Percentiles rank a stretch among this genome's conserved stretches.
These are phyloP conservation scores for Fragaria nilgerrensis DNA, from an alignment of 306 rosid genomes.

Conservation along the genomic window DNA sequence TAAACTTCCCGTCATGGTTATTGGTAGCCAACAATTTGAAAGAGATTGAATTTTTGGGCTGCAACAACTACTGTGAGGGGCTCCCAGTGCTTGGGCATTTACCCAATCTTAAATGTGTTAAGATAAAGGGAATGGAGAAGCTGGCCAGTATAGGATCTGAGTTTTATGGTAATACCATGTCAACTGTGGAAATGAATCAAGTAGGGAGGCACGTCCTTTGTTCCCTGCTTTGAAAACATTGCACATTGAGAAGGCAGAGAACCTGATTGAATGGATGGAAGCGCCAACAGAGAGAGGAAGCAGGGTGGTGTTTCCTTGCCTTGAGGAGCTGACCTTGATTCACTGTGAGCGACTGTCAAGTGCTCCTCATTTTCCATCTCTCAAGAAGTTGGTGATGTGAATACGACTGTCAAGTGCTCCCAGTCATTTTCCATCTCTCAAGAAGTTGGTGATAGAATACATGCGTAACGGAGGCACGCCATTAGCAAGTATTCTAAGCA, in stretches of 20 bases:
- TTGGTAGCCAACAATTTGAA: background rate
- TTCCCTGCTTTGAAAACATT: background rate
- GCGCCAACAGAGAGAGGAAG: background rate
- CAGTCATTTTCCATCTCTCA: background rate
- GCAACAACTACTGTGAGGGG: background rate
- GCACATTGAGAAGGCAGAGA: background rate
- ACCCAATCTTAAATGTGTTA: background rate
- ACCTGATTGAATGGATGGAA: background rate
- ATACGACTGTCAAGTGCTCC: background rate
- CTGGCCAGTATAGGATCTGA: background rate
- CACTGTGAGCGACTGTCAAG: background rate
- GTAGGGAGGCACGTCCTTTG: background rate
- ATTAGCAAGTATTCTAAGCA: background rate
- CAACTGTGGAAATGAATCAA: background rate
- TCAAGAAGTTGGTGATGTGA: background rate
- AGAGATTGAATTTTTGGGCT: background rate
- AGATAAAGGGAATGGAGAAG: background rate
- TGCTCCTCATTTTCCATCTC: conserved; percentile 7
- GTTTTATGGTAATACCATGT: background rate
- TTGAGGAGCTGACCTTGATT: background rate
- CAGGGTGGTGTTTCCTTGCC: background rate
- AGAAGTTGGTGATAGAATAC: background rate
- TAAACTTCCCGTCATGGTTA: background rate
- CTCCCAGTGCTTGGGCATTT: background rate
- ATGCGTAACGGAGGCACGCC: background rate